These are phyloP conservation scores for Tetraselmis striata DNA, from an alignment of 139 green algal species.

Conservation along the genomic window DNA sequence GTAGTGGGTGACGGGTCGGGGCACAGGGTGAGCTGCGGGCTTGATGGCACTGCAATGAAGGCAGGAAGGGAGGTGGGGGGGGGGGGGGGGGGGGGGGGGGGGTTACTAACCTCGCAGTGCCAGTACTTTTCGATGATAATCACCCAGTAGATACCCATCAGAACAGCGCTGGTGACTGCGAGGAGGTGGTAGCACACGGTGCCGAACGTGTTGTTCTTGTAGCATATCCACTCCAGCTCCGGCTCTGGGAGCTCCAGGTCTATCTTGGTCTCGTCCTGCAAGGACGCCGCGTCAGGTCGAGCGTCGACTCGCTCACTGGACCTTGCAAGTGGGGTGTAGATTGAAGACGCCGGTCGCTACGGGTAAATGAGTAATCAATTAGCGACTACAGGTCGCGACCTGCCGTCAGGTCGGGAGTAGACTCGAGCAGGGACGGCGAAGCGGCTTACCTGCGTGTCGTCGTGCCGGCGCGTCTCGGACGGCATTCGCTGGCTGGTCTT, in stretches of 20 bases:
- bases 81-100: too few species aligned
- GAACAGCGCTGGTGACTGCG: background rate
- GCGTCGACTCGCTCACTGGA: background rate
- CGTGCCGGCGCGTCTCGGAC: background rate
- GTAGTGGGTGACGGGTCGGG: background rate
- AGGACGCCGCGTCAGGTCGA: background rate
- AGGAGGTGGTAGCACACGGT: background rate
- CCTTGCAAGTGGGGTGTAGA: background rate
- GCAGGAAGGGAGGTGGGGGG: background rate
- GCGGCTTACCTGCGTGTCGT: too few species aligned
- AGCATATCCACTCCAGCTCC: background rate
- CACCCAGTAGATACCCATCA: background rate
- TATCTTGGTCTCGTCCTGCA: background rate
- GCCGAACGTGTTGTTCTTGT: background rate
- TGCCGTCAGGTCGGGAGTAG: too few species aligned
- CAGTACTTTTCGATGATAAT: background rate
- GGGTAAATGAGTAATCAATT: background rate
- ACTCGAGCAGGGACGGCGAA: too few species aligned
- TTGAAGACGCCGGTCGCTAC: background rate
- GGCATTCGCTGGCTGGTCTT: background rate
- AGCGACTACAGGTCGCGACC: too few species aligned
- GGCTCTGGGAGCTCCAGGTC: background rate
- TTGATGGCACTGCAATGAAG: too few species aligned
- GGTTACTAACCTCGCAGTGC: background rate
- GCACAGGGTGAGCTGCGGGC: background rate